Percentiles rank a stretch among this genome's conserved stretches.
Evolutionary conservation across 1,139 yeast genomes (phyloP).

Genomic region (Kluyveromyces marxianus): DNA sequence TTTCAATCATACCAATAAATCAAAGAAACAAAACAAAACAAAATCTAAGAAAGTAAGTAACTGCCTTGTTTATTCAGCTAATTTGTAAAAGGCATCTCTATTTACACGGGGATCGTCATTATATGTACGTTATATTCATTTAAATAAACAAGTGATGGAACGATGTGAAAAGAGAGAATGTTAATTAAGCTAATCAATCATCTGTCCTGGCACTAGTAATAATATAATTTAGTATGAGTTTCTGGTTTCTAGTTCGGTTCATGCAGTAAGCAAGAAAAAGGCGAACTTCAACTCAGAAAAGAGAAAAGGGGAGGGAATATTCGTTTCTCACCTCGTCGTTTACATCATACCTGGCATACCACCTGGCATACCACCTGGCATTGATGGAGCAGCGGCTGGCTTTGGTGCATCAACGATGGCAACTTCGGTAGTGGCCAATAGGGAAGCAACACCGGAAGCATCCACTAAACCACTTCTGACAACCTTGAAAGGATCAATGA

Average conservation of each 20-base stretch:
- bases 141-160: not conserved
- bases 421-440: slow-evolving; percentile 97
- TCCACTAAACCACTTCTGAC: slow-evolving; percentile 96
- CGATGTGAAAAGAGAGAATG: not conserved
- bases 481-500: slow-evolving; percentile 98
- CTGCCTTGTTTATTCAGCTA: not conserved
- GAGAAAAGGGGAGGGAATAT: not conserved
- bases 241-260: not conserved
- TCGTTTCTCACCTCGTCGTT: not conserved
- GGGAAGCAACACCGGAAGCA: slow-evolving; percentile 96
- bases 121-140: slow-evolving; percentile 4
- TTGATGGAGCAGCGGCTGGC: slow-evolving; percentile 66
- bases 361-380: slow-evolving; percentile 56
- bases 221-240: not conserved
- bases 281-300: too few relatives aligned
- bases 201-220: too few relatives aligned
- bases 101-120: slow-evolving; percentile 6
- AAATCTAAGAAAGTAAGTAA: too few relatives aligned
- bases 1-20: too few relatives aligned
- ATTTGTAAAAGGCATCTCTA: not conserved
- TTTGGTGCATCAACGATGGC: slow-evolving; percentile 97
- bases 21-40: too few relatives aligned
- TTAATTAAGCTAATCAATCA: not conserved
- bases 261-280: too few relatives aligned
- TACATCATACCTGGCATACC: slow-evolving; percentile 51